Evolutionary conservation across 2,329 filamentous ascomycete species (phyloP).

Genomic region (Aspergillus sp.): DNA sequence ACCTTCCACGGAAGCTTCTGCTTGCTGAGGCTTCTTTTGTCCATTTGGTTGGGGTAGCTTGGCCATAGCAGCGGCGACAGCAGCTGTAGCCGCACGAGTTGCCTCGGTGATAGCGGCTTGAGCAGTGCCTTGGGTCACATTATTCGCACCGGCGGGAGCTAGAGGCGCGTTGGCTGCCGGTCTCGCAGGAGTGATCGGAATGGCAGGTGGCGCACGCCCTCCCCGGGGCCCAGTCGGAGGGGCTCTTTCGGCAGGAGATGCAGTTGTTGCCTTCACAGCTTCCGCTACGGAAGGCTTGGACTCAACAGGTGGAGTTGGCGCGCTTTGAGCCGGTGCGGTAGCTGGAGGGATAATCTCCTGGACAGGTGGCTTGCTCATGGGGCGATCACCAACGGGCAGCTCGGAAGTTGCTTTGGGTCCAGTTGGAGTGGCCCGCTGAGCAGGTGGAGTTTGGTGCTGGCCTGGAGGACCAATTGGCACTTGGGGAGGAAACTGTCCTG

Average conservation of each 20-base stretch:
- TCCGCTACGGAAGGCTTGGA: conserved; percentile 40
- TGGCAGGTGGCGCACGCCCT: conserved; percentile 46
- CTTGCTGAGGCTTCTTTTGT: conserved; percentile 33
- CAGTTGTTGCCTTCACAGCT: conserved; percentile 31
- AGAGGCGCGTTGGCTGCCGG: conserved; percentile 31
- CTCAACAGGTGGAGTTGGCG: conserved; percentile 38
- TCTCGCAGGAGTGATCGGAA: conserved; percentile 44
- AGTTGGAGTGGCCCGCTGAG: conserved; percentile 36
- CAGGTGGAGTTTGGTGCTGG: conserved; percentile 36
- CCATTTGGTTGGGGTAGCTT: conserved; percentile 45
- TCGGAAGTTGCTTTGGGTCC: conserved; percentile 43
- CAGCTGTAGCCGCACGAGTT: conserved; percentile 49
- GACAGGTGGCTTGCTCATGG: conserved; percentile 34
- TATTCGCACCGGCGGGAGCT: conserved; percentile 21
- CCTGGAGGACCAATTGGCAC: conserved; percentile 59
- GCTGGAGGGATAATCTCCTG: conserved; percentile 36
- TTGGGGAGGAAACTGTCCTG: conserved; percentile 63
- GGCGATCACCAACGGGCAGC: conserved; percentile 42
- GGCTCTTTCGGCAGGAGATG: conserved; percentile 22
- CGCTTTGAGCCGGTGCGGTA: conserved; percentile 27
- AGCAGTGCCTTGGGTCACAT: conserved; percentile 29
- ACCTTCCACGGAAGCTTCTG: conserved; percentile 39
- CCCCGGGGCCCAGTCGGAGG: conserved; percentile 37
- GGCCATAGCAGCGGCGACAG: conserved; percentile 53
- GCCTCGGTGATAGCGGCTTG: conserved; percentile 47